A percentile compares a stretch with the other conserved stretches of the same genome.
Conservation (phyloP, 495 filamentous ascomycete genomes). For the Xylaria venustula region DNA sequence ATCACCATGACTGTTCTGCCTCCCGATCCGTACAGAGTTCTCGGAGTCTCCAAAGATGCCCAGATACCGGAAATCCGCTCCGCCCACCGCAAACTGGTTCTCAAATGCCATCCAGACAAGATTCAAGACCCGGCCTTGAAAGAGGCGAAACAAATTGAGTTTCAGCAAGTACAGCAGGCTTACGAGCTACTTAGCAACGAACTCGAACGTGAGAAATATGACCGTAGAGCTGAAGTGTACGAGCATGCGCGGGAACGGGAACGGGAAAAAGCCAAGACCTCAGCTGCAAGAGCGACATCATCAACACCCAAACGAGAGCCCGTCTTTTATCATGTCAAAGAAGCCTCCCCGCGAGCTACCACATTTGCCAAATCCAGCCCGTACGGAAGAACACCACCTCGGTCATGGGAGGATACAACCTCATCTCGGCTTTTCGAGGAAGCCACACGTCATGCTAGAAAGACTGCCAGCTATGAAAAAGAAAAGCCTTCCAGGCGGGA, state of each 20-base stretch:
- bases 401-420: conserved; percentile 44
- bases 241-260: conserved; percentile 45
- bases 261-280: conserved; percentile 31
- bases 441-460: conserved; percentile 32
- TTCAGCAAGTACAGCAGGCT: conserved; percentile 89
- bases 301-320: conserved; percentile 33
- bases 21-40: conserved; percentile 77
- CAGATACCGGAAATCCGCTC: conserved; percentile 70
- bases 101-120: conserved; percentile 96
- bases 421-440: conserved; percentile 32
- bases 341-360: conserved; percentile 25
- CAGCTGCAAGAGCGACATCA: conserved; percentile 32
- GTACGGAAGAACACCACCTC: conserved; percentile 33
- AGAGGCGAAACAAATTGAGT: conserved; percentile 72
- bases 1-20: conserved; percentile 64
- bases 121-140: conserved; percentile 69
- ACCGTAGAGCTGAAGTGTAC: conserved; percentile 66
- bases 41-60: conserved; percentile 76
- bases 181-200: conserved; percentile 91
- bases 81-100: conserved; percentile 86
- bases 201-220: conserved; percentile 66
- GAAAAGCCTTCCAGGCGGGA: conserved; percentile 40
- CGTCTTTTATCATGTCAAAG: conserved; percentile 31
- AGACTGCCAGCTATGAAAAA: conserved; percentile 43
- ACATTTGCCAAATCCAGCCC: conserved; percentile 30